Evolutionary conservation across 306 rosid species (phyloP).

Genomic region (Senna siamea): DNA sequence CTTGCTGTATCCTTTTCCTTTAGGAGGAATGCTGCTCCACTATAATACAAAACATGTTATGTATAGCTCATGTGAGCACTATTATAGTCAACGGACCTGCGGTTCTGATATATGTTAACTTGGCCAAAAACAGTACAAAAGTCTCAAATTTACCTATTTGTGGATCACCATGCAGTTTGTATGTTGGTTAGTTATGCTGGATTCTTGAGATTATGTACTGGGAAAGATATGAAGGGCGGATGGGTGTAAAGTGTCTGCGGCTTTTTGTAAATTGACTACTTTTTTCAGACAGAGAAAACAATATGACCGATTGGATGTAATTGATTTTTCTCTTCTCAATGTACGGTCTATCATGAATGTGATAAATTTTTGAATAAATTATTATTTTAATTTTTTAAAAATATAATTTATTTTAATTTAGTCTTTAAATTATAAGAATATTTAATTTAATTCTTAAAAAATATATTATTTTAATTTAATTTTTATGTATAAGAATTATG

Average conservation of each 20-base stretch:
- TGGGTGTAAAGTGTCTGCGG: slow-evolving; percentile 40
- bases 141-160: slow-evolving; percentile 25
- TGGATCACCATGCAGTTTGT: slow-evolving; percentile 6
- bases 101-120: slow-evolving; percentile 37
- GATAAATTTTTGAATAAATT: no score
- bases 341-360: no score
- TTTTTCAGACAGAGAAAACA: slow-evolving; percentile 9
- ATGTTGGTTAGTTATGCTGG: background rate
- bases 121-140: background rate
- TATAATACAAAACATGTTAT: slow-evolving; percentile 26
- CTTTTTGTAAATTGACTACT: slow-evolving; percentile 36
- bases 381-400: no score
- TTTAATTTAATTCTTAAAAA: no score
- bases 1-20: slow-evolving; percentile 43
- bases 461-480: no score
- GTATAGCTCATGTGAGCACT: slow-evolving; percentile 36
- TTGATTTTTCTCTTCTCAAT: no score
- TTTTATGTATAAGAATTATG: no score
- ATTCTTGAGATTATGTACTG: slow-evolving; percentile 2
- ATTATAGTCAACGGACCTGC: slow-evolving; percentile 24
- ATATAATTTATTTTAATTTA: no score
- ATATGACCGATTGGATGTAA: no score
- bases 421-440: no score
- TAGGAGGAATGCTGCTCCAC: slow-evolving; percentile 20
- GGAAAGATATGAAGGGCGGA: slow-evolving; percentile 1